Evolutionary conservation across 352 stramenopile genomes (phyloP), one percentile per base, ranked within the genome.

Genomic region (Peronospora destructor): DNA sequence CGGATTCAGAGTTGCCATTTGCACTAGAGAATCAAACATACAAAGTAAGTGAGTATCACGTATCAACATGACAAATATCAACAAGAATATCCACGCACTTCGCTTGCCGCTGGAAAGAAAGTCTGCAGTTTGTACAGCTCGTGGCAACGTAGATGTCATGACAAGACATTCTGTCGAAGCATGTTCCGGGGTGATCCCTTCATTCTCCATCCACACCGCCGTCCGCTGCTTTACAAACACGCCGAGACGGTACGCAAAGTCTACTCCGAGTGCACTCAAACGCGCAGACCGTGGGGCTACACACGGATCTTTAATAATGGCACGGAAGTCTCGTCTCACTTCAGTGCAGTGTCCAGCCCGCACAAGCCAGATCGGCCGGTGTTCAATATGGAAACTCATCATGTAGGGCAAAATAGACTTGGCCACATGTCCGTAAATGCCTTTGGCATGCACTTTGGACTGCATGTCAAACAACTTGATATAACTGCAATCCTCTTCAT

Each of bases 301-400:
- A 41, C 81, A 91, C 51, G 77, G 80, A 41, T 89, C 76, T 26
- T 78, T 72, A 19, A 68, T 78, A 44, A 91, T 87, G 12, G 73
- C 63, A 2, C 65, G 50, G 34, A 91, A 89, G 45, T 91, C 76
- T 11, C 54, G 42, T 7, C 63, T 61, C 46, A 89, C 81, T 59
- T 87, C 74, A 0, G 62, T 87, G 59, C 81, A 91, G 44, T 96
- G 87, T 16, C 85, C 88, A 12, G 88, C 87, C n/a, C 86, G 83
- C 43, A 93, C 87, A 17, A 97, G 76, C 85, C 87, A 97, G 33
- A 97, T 97, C 14, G 83, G 85, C 0, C 91, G 84, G 33, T 94
- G 89, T 43, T 87, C 73, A 55, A 97, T 96, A 74, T 97, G 91
- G 49, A 97, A 94, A 66, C 95, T 97, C 80, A 89, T 93, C 78